A percentile compares a stretch with the other conserved stretches of the same genome.
Conservation (phyloP, 805 yeast species). For the Zygoascus biomembranicola region DNA sequence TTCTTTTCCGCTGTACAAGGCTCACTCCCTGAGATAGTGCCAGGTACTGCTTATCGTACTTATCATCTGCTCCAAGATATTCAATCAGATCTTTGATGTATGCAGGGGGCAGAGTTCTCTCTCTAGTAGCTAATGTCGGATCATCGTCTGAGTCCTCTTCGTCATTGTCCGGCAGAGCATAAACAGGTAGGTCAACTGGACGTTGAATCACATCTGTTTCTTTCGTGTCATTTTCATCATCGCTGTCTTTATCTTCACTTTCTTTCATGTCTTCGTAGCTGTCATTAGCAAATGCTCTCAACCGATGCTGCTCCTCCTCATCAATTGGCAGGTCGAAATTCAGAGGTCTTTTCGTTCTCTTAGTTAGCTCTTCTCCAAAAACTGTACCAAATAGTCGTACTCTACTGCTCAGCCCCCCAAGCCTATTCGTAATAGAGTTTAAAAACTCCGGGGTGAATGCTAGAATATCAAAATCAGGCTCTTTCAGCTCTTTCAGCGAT, state of each 20-base stretch:
- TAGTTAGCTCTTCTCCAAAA: constrained; percentile 17
- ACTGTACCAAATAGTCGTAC: constrained; percentile 18
- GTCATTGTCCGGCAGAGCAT: constrained; percentile 24
- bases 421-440: constrained; percentile 14
- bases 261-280: neutral
- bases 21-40: constrained; percentile 49
- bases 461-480: neutral
- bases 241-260: constrained; percentile 20
- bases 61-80: constrained; percentile 42
- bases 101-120: constrained; percentile 42
- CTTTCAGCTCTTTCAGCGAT: constrained; percentile 6
- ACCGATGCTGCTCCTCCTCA: constrained; percentile 7
- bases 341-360: constrained; percentile 21
- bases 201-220: neutral
- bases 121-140: constrained; percentile 34
- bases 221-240: constrained; percentile 23
- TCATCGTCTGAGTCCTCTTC: constrained; percentile 43
- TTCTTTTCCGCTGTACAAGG: constrained; percentile 56
- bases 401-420: constrained; percentile 10
- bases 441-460: constrained; percentile 15
- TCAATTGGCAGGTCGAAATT: constrained; percentile 20
- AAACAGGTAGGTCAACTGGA: constrained; percentile 16
- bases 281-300: constrained; percentile 4
- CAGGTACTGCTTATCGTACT: constrained; percentile 39
- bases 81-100: constrained; percentile 65